A percentile compares a stretch with the other conserved stretches of the same genome.
phyloP scores from a whole-genome alignment of 768 basidiomycete genomes.

The Serpula lacrymans region DNA sequence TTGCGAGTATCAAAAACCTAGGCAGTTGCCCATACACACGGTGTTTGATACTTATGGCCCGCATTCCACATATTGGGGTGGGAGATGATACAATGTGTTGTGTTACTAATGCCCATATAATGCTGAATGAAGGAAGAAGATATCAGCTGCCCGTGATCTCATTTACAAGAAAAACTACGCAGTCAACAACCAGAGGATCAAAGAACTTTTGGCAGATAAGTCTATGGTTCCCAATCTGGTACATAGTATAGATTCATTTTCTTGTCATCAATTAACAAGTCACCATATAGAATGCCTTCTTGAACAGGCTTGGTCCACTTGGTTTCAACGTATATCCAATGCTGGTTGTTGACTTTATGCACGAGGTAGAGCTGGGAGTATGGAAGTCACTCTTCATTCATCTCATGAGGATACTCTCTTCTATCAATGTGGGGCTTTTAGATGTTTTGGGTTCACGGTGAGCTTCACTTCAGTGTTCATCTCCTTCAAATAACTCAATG shows the following conservation, averaged over 20 bases:
- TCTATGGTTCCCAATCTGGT: slow-evolving; percentile 30
- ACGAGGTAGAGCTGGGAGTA: slow-evolving; percentile 36
- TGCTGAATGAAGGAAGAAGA: background rate
- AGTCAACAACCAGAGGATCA: slow-evolving; percentile 23
- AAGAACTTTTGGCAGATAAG: slow-evolving; percentile 17
- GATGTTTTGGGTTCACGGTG: too few relatives aligned
- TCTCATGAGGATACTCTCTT: slow-evolving; percentile 30
- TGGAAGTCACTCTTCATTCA: slow-evolving; percentile 34
- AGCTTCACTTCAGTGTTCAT: background rate
- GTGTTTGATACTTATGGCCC: slow-evolving; percentile 17
- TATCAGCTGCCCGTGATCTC: slow-evolving; percentile 14
- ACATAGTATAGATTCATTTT: too few relatives aligned
- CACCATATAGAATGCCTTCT: slow-evolving; percentile 35
- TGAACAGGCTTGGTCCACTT: slow-evolving; percentile 9
- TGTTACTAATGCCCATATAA: slow-evolving; percentile 9
- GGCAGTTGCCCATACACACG: slow-evolving; percentile 26
- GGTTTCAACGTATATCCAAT: slow-evolving; percentile 20
- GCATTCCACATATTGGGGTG: slow-evolving; percentile 19
- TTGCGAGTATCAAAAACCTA: background rate
- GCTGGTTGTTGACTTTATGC: slow-evolving; percentile 32
- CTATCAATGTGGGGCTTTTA: too few relatives aligned
- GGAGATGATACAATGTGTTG: slow-evolving; percentile 6
- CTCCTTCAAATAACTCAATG: slow-evolving; percentile 1
- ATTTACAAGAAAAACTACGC: slow-evolving; percentile 23
- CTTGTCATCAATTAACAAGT: too few relatives aligned